phyloP scores from a whole-genome alignment of 345 rosid genomes.

The Trapa bicornis region DNA sequence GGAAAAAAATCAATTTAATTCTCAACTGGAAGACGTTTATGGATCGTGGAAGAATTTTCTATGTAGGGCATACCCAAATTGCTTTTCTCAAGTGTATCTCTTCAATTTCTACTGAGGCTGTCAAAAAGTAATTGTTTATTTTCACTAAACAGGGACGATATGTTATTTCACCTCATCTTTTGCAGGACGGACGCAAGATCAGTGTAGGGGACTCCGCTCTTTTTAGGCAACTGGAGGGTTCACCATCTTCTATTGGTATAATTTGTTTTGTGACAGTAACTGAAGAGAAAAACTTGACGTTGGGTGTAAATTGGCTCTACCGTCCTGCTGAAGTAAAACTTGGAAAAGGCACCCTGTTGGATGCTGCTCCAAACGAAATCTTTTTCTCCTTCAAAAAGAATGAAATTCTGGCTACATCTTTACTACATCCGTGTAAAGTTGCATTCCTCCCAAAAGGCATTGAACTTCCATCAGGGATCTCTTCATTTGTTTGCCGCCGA shows the following conservation, averaged over 20 bases:
- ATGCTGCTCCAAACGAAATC: constrained; percentile 81
- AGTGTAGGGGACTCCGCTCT: constrained; percentile 85
- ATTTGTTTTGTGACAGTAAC: constrained; percentile 39
- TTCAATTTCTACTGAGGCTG: too few relatives aligned
- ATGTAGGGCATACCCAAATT: too few relatives aligned
- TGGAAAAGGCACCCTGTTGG: constrained; percentile 68
- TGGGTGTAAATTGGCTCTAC: constrained; percentile 82
- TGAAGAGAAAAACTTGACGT: constrained; percentile 37
- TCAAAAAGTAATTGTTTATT: too few relatives aligned
- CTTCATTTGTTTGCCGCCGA: constrained; percentile 71
- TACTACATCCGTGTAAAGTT: constrained; percentile 92
- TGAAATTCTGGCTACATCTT: constrained; percentile 69
- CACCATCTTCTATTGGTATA: constrained; percentile 75
- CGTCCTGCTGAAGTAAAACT: constrained; percentile 72
- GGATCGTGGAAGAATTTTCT: too few relatives aligned
- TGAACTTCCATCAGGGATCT: constrained; percentile 70
- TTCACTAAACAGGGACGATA: too few relatives aligned
- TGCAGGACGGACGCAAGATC: constrained; percentile 72
- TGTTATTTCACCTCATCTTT: constrained; percentile 1
- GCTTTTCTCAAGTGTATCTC: too few relatives aligned
- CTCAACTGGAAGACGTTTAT: too few relatives aligned
- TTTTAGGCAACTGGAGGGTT: constrained; percentile 62
- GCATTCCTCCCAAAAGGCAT: constrained; percentile 70
- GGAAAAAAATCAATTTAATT: too few relatives aligned
- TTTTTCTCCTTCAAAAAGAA: constrained; percentile 91